Evolutionary conservation across 352 stramenopile genomes (phyloP).

Genomic region (Phytopythium delawarense): DNA sequence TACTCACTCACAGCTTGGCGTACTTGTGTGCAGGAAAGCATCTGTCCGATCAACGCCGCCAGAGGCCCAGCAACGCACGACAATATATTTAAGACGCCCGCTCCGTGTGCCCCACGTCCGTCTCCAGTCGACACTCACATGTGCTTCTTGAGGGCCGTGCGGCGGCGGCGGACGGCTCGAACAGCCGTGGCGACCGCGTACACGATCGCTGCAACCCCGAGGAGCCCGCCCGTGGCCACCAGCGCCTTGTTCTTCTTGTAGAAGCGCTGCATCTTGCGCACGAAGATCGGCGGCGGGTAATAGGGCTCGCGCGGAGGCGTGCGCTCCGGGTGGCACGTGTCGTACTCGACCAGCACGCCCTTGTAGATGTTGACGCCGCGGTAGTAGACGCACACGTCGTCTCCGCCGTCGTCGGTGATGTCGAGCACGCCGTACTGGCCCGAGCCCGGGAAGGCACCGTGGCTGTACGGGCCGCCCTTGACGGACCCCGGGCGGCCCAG

Average conservation of each 20-base stretch:
- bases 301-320: conserved; percentile 52
- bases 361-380: conserved; percentile 56
- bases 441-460: conserved; percentile 72
- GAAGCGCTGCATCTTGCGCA: conserved; percentile 48
- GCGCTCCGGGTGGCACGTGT: conserved; percentile 68
- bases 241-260: conserved; percentile 60
- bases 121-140: not conserved
- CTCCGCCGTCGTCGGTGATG: conserved; percentile 64
- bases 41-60: not conserved
- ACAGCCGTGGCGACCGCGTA: not conserved
- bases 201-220: conserved; percentile 9
- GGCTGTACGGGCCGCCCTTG: conserved; percentile 87
- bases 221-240: not conserved
- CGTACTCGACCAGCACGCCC: conserved; percentile 63
- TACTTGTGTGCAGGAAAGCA: not conserved
- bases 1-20: conserved; percentile 2
- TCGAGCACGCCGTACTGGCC: conserved; percentile 82
- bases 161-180: not conserved
- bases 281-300: conserved; percentile 50
- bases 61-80: not conserved
- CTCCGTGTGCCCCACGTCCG: not conserved
- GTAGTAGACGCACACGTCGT: conserved; percentile 69
- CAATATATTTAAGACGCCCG: conserved; percentile 6
- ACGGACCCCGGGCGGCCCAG: conserved; percentile 75
- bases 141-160: conserved; percentile 2